Evolutionary conservation across 2,329 filamentous ascomycete genomes (phyloP).

Genomic region (Diaporthe amygdali): DNA sequence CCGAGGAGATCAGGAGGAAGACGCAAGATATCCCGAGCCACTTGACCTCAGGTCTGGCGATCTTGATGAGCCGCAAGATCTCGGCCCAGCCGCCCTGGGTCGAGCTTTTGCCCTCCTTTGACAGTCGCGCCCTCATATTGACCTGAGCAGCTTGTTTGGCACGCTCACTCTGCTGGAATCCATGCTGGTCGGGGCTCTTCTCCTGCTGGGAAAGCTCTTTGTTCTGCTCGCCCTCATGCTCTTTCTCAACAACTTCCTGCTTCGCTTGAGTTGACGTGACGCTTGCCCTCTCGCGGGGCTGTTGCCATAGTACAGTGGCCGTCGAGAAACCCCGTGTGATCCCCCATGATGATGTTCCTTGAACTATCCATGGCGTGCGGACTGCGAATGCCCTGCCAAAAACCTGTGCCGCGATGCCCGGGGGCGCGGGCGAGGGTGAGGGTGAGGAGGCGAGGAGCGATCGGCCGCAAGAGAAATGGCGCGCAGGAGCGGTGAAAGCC

Average conservation of each 20-base stretch:
- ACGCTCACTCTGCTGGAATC: conserved; percentile 75
- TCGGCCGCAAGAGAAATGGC: conserved; percentile 6
- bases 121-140: conserved; percentile 85
- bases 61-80: conserved; percentile 85
- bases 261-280: conserved; percentile 19
- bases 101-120: conserved; percentile 74
- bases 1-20: conserved; percentile 86
- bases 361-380: conserved; percentile 23
- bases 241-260: conserved; percentile 4
- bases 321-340: conserved; percentile 33
- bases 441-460: background rate
- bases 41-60: conserved; percentile 83
- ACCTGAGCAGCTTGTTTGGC: conserved; percentile 83
- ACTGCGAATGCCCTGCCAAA: conserved; percentile 22
- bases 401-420: conserved; percentile 11
- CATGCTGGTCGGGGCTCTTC: conserved; percentile 36
- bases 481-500: background rate
- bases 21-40: conserved; percentile 81
- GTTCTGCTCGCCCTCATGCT: conserved; percentile 26
- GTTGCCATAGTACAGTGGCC: conserved; percentile 26
- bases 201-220: conserved; percentile 37
- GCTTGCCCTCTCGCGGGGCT: conserved; percentile 24
- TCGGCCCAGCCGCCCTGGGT: conserved; percentile 69
- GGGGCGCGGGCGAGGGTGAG: background rate
- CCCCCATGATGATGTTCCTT: conserved; percentile 24